Percentiles rank a stretch among this genome's conserved stretches.
Conservation (phyloP, 768 basidiomycete genomes). For the Lentinus brumalis region DNA sequence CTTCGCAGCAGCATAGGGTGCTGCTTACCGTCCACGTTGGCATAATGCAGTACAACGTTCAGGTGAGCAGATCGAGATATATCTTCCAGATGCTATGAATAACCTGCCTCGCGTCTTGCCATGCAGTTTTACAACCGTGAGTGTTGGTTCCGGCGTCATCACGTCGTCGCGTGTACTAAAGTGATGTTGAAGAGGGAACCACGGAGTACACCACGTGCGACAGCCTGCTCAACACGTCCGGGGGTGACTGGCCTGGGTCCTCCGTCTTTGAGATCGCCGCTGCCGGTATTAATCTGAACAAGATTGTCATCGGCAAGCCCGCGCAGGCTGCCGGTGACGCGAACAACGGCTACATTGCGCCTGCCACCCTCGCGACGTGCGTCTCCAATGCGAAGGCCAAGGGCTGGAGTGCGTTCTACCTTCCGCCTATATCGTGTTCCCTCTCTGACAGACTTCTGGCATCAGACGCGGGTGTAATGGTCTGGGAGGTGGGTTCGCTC, state of each 20-base stretch:
- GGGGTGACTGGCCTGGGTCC: slow-evolving; percentile 43
- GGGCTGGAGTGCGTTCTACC: slow-evolving; percentile 62
- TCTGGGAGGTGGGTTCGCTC: slow-evolving; percentile 36
- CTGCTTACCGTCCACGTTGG: not conserved
- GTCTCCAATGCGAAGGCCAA: slow-evolving; percentile 53
- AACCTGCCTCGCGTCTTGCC: not conserved
- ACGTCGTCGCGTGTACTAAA: not conserved
- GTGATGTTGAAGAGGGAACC: slow-evolving; percentile 33
- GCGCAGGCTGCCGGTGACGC: slow-evolving; percentile 43
- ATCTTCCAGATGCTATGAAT: not conserved
- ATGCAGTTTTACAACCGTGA: slow-evolving; percentile 46
- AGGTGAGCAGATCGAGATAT: slow-evolving; percentile 7
- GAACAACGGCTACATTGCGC: slow-evolving; percentile 54
- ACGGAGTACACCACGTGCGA: slow-evolving; percentile 42
- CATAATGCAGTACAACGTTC: slow-evolving; percentile 28
- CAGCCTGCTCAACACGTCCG: slow-evolving; percentile 41
- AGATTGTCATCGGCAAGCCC: slow-evolving; percentile 80
- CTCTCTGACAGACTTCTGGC: not conserved
- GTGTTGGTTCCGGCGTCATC: slow-evolving; percentile 7
- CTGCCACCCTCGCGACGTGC: slow-evolving; percentile 58
- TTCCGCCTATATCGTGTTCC: not conserved
- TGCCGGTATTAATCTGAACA: slow-evolving; percentile 57
- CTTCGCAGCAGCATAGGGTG: not conserved
- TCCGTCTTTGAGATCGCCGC: slow-evolving; percentile 54
- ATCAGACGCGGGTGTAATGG: slow-evolving; percentile 39